Conservation (phyloP, 1,284 basidiomycete species). For the Ustilago vetiveriae region DNA sequence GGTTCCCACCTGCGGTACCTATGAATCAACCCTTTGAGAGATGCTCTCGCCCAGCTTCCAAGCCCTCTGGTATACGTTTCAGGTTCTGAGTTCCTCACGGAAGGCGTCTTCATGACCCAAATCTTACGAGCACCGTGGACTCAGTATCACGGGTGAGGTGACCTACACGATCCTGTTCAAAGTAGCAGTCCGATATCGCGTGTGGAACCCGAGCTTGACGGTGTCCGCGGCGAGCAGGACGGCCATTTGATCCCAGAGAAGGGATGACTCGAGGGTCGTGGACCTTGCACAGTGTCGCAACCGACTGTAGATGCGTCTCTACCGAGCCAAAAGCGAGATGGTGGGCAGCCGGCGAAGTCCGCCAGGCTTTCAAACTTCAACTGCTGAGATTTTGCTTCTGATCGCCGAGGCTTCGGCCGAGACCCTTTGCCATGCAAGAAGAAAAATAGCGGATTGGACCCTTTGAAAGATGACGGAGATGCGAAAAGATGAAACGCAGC, state of each 20-base stretch:
- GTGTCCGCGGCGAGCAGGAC: constrained; percentile 8
- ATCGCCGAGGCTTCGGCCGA: constrained; percentile 12
- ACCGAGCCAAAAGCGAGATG: constrained; percentile 11
- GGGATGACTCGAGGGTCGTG: constrained; percentile 3
- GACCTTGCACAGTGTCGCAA: too few species aligned
- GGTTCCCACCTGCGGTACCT: too few species aligned
- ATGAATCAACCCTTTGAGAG: too few species aligned
- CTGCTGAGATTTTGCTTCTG: not conserved
- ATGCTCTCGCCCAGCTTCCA: too few species aligned
- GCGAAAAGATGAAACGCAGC: constrained; percentile 11
- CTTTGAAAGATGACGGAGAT: constrained; percentile 19
- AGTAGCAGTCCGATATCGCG: too few species aligned
- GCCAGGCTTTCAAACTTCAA: not conserved
- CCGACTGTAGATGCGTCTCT: too few species aligned
- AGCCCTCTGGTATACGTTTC: too few species aligned
- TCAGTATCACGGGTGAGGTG: too few species aligned
- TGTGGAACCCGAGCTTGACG: not conserved
- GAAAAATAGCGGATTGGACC: constrained; percentile 13
- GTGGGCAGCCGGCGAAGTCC: constrained; percentile 18
- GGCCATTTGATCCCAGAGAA: constrained; percentile 1
- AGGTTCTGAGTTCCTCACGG: too few species aligned
- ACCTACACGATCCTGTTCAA: too few species aligned
- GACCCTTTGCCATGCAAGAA: not conserved
- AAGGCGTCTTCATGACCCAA: too few species aligned
- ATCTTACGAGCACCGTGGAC: too few species aligned